Conservation (phyloP, 164 flowering plant species). For the Berberis thunbergii region DNA sequence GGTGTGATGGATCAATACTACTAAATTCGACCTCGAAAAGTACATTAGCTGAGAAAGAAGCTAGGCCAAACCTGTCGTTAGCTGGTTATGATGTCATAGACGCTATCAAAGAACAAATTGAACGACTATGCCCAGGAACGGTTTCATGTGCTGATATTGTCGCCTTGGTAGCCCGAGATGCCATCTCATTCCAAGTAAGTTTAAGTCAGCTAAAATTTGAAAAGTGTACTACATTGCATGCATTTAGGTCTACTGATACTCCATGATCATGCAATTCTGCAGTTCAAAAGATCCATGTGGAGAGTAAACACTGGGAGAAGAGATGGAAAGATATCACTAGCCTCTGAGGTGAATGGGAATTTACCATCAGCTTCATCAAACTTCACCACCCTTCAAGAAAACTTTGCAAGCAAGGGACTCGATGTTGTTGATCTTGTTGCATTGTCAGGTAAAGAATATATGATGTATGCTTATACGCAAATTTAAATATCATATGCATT, state of each 20-base stretch:
- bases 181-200: slow-evolving; percentile 23
- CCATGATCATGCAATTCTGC: neutral
- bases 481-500: neutral
- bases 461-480: neutral
- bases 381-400: slow-evolving; percentile 24
- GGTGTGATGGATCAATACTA: slow-evolving; percentile 64
- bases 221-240: neutral
- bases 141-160: slow-evolving; percentile 53
- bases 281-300: slow-evolving; percentile 38
- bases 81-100: slow-evolving; percentile 50
- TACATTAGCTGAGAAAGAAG: slow-evolving; percentile 36
- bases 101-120: slow-evolving; percentile 33
- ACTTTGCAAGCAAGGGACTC: slow-evolving; percentile 30
- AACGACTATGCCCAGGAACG: slow-evolving; percentile 42
- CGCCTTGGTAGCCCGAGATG: slow-evolving; percentile 52
- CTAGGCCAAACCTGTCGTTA: slow-evolving; percentile 30
- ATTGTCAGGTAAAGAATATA: slow-evolving; percentile 36
- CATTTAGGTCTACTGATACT: neutral
- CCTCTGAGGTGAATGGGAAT: slow-evolving; percentile 28
- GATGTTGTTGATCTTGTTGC: slow-evolving; percentile 49
- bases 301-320: slow-evolving; percentile 52
- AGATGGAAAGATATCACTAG: slow-evolving; percentile 48
- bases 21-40: slow-evolving; percentile 29
- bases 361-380: slow-evolving; percentile 36
- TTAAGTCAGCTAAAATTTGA: neutral